phyloP scores from a whole-genome alignment of 1,139 yeast genomes.

The Candida sanyaensis region DNA sequence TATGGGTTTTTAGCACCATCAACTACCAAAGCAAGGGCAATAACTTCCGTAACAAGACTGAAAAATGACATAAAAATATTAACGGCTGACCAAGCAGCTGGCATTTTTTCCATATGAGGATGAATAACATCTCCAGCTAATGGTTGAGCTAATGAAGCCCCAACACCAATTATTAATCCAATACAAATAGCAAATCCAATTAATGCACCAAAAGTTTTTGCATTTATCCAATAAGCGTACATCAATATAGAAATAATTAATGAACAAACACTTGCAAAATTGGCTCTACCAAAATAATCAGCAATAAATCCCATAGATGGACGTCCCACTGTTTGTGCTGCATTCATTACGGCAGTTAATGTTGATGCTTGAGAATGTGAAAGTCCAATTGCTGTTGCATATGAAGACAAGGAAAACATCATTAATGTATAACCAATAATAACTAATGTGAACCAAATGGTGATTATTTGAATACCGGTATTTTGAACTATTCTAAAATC shows the following conservation, averaged over 20 bases:
- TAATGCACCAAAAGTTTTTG: slow-evolving; percentile 49
- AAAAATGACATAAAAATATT: slow-evolving; percentile 50
- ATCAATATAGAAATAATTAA: slow-evolving; percentile 34
- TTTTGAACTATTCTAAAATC: slow-evolving; percentile 32
- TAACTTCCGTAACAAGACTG: slow-evolving; percentile 49
- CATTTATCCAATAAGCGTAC: slow-evolving; percentile 58
- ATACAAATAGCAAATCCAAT: slow-evolving; percentile 53
- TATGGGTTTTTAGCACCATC: slow-evolving; percentile 41
- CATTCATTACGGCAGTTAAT: slow-evolving; percentile 62
- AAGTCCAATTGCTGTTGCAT: slow-evolving; percentile 61
- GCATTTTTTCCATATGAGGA: slow-evolving; percentile 41
- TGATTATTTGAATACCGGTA: slow-evolving; percentile 42
- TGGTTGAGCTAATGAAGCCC: slow-evolving; percentile 62
- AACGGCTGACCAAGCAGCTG: slow-evolving; percentile 62
- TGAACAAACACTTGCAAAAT: slow-evolving; percentile 42
- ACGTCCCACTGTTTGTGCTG: slow-evolving; percentile 66
- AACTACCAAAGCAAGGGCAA: slow-evolving; percentile 47
- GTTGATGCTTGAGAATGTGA: slow-evolving; percentile 55
- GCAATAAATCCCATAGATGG: slow-evolving; percentile 61
- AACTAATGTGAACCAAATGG: slow-evolving; percentile 58
- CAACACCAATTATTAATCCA: slow-evolving; percentile 64
- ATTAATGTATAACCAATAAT: slow-evolving; percentile 60
- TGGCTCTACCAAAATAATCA: slow-evolving; percentile 60
- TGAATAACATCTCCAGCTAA: slow-evolving; percentile 58
- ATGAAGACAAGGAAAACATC: slow-evolving; percentile 62